These are phyloP conservation scores for Cylindrotheca closterium DNA, from an alignment of 108 stramenopile species.

Conservation along the genomic window DNA sequence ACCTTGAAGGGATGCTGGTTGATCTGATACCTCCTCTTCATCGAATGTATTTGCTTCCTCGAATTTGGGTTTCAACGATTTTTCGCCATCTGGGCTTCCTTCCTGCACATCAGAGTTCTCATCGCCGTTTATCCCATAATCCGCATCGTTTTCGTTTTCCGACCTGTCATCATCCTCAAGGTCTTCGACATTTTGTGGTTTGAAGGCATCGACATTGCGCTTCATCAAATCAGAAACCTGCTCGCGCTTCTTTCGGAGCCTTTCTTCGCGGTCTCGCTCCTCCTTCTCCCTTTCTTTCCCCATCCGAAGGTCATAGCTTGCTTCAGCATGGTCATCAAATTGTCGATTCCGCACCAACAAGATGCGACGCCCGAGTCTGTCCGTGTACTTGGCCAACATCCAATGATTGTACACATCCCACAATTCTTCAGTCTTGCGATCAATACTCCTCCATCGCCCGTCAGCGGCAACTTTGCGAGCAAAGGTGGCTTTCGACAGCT, in stretches of 20 bases:
- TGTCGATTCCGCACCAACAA: conserved; percentile 53
- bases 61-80: conserved; percentile 11
- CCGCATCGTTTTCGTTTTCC: conserved; percentile 46
- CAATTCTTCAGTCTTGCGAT: conserved; percentile 38
- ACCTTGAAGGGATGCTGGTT: conserved; percentile 3
- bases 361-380: conserved; percentile 63
- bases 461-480: conserved; percentile 31
- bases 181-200: conserved; percentile 31
- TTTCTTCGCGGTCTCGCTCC: conserved; percentile 44
- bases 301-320: conserved; percentile 70
- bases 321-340: conserved; percentile 61
- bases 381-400: conserved; percentile 58
- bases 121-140: not conserved
- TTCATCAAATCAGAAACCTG: conserved; percentile 47
- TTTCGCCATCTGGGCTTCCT: not conserved
- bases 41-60: conserved; percentile 40
- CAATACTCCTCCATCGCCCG: conserved; percentile 45
- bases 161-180: conserved; percentile 31
- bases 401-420: conserved; percentile 52
- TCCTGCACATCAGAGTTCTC: conserved; percentile 5
- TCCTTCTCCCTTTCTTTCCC: conserved; percentile 63
- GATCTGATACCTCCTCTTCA: conserved; percentile 31
- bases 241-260: conserved; percentile 43
- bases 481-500: conserved; percentile 23
- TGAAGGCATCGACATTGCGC: conserved; percentile 58